Base-by-base conservation (phyloP, 2,329 filamentous ascomycete genomes). In the Penicillium concentricum region DNA sequence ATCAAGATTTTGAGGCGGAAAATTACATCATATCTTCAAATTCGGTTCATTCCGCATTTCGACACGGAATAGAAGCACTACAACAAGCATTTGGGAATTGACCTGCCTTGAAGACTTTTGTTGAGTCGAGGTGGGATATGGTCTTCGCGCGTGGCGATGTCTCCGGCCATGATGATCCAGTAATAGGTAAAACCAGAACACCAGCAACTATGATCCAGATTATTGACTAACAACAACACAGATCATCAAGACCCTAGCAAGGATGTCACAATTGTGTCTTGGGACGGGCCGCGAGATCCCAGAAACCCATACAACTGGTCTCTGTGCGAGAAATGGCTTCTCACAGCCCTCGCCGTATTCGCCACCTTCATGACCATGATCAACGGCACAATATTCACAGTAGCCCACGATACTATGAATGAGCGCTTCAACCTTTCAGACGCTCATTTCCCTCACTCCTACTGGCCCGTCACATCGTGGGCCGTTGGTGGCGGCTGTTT, bases 301-400 rank as follows among this genome's bases (percentile, higher is more conserved):
- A 66, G 64, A 39, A 73, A 75, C 47, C 75, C 75, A 13, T 73
- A 71, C 64, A 74, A 76, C 61, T 77, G 73, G 73, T 61, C 72
- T 5, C 37, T 59, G 3, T 47, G 56, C 5, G 61, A 68, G 56
- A 77, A 76, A 68, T 77, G 75, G 75, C 59, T 61, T 6, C 56
- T 69, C 9, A 73, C 69, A 1, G 47, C 54, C 0, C 58, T 74
- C 15, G 66, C 63, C 3, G 57, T 67, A 7, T 61, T 72, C 32
- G 65, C 69, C 10, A 75, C 67, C 4, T 74, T 74, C 51, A 67
- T 71, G 32, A 65, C 66, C 3, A 61, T 68, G 60, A 67, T 74
- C 59, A 75, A 75, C 46, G 74, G 72, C 3, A 76, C 74, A 4
- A 74, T 76, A 41, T 69, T 76, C 61, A 73, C 72, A 4, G 69